Conservation (phyloP, 148 eudicot species). For the Persicaria tinctoria region DNA sequence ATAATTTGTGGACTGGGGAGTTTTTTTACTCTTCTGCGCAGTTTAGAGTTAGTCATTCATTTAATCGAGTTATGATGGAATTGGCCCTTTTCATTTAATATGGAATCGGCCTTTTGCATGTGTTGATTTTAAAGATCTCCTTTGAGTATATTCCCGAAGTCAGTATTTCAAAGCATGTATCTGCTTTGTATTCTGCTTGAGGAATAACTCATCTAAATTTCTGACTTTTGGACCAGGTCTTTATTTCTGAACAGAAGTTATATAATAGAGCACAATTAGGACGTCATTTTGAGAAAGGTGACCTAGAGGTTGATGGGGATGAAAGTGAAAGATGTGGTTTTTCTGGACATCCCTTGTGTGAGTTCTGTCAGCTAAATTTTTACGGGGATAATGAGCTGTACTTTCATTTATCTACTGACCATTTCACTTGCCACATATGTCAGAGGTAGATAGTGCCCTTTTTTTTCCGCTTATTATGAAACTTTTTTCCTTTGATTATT, state of each 20-base stretch:
- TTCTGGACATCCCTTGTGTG: slow-evolving; percentile 77
- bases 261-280: slow-evolving; percentile 66
- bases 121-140: background rate
- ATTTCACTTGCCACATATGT: slow-evolving; percentile 82
- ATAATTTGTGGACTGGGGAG: background rate
- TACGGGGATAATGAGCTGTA: slow-evolving; percentile 92
- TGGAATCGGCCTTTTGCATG: background rate
- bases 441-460: slow-evolving; percentile 48
- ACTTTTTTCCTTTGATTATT: slow-evolving; percentile 16
- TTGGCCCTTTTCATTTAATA: background rate
- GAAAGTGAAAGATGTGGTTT: slow-evolving; percentile 96
- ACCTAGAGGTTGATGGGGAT: slow-evolving; percentile 77
- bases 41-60: background rate
- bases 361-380: slow-evolving; percentile 75
- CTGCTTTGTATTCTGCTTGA: background rate
- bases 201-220: background rate
- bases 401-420: slow-evolving; percentile 78
- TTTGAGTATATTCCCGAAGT: background rate
- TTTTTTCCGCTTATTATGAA: slow-evolving; percentile 1
- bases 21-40: background rate
- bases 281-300: slow-evolving; percentile 65
- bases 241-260: slow-evolving; percentile 85
- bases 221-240: slow-evolving; percentile 42
- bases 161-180: background rate
- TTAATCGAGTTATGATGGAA: background rate